These are phyloP conservation scores for Guadua angustifolia DNA, from an alignment of 176 grass and related monocot genomes.

Conservation along the genomic window DNA sequence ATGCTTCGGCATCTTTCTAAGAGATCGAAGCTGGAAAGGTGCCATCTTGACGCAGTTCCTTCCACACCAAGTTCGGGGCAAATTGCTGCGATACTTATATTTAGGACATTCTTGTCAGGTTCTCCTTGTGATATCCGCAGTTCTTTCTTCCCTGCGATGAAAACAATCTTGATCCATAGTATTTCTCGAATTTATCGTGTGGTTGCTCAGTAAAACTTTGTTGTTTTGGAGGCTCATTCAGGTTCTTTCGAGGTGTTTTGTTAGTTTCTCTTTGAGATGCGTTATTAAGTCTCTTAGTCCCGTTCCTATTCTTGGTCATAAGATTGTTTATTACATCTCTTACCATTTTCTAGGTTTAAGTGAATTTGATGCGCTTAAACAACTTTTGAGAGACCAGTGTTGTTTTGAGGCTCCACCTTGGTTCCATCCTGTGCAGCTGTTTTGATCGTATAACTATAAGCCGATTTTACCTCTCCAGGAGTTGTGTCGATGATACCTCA, in stretches of 20 bases:
- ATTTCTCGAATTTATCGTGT: not conserved
- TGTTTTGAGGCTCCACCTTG: slow-evolving; percentile 5
- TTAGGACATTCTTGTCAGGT: not conserved
- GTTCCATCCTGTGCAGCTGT: not conserved
- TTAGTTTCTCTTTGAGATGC: not conserved
- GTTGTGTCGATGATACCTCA: not conserved
- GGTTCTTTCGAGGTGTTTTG: not conserved
- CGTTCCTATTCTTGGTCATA: not conserved
- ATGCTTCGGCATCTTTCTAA: not conserved
- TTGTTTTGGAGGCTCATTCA: not conserved
- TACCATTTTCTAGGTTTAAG: not conserved
- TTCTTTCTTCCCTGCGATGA: not conserved
- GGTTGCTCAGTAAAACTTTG: not conserved
- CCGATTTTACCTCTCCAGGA: not conserved
- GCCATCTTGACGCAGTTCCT: not conserved
- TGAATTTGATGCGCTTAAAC: not conserved
- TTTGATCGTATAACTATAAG: not conserved
- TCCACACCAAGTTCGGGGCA: not conserved
- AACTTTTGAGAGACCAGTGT: not conserved
- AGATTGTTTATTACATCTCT: not conserved
- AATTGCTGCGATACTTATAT: too few species aligned
- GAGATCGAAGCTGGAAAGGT: not conserved
- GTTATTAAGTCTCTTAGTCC: not conserved
- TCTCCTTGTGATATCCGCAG: not conserved
- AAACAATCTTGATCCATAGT: not conserved